Evolutionary conservation across 1,139 yeast genomes (phyloP).

Genomic region (Arxiozyma bovina): DNA sequence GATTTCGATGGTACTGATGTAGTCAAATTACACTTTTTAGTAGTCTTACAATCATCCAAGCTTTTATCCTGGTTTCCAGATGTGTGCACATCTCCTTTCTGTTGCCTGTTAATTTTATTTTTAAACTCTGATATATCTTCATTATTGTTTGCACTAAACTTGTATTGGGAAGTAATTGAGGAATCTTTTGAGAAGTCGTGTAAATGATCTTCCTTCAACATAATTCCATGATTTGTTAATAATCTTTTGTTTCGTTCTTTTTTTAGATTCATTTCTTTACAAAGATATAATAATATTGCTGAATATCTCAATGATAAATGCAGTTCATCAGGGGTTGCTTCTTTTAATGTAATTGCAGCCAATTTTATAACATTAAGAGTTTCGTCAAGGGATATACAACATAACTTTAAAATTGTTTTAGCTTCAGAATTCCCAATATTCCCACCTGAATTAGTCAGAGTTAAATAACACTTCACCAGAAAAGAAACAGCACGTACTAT

Average conservation of each 20-base stretch:
- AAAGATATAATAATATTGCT: conserved; percentile 66
- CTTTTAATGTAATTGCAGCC: conserved; percentile 67
- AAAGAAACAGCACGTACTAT: conserved; percentile 88
- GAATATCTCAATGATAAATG: conserved; percentile 79
- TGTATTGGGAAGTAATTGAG: not conserved
- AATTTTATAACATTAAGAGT: conserved; percentile 58
- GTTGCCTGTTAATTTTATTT: not conserved
- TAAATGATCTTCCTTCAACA: conserved; percentile 2
- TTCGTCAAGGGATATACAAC: conserved; percentile 62
- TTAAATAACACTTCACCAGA: conserved; percentile 72
- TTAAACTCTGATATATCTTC: not conserved
- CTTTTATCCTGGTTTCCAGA: not conserved
- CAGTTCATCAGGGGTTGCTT: conserved; percentile 82
- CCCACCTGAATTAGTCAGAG: conserved; percentile 42
- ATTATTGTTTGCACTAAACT: not conserved
- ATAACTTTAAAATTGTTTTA: conserved; percentile 44
- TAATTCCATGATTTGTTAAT: conserved; percentile 4
- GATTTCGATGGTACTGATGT: not conserved
- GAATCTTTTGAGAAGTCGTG: not conserved
- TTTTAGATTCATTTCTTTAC: conserved; percentile 55
- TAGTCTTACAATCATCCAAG: not conserved
- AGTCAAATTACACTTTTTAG: not conserved
- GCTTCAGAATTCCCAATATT: conserved; percentile 22
- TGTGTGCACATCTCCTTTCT: not conserved
- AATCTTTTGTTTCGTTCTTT: conserved; percentile 8